Conservation (phyloP, 2,329 filamentous ascomycete genomes). For the Alternaria ethzedia region DNA sequence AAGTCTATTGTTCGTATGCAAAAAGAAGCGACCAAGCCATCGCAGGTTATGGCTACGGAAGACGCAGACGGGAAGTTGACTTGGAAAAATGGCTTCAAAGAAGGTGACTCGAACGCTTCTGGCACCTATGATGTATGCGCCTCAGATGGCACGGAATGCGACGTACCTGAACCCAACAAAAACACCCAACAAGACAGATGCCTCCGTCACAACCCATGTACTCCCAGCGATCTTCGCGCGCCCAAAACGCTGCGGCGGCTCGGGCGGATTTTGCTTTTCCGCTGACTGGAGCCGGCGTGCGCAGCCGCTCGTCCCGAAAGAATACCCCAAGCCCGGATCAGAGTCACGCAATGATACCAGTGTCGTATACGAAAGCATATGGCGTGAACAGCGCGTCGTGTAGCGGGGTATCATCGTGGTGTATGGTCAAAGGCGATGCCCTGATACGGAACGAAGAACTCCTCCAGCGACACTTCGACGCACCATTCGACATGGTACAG, state of each 20-base stretch:
- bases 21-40: no score
- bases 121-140: not conserved
- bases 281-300: no score
- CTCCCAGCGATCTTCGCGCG: no score
- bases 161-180: not conserved
- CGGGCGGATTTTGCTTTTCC: no score
- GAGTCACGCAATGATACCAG: slow-evolving; percentile 56
- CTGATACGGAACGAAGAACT: slow-evolving; percentile 68
- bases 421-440: slow-evolving; percentile 65
- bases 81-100: not conserved
- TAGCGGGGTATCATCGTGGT: slow-evolving; percentile 34
- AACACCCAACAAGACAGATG: no score
- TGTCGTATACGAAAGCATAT: slow-evolving; percentile 41
- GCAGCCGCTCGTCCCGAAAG: not conserved
- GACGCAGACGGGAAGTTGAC: not conserved
- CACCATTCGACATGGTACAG: slow-evolving; percentile 81
- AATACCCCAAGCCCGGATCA: not conserved
- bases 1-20: no score
- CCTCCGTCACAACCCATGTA: no score
- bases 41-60: not conserved
- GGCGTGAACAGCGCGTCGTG: slow-evolving; percentile 45
- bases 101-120: not conserved
- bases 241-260: no score
- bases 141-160: not conserved
- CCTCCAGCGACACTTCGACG: slow-evolving; percentile 71